Conservation (phyloP, 192 early-diverging fungal genomes). For the Coemansia sp. region DNA sequence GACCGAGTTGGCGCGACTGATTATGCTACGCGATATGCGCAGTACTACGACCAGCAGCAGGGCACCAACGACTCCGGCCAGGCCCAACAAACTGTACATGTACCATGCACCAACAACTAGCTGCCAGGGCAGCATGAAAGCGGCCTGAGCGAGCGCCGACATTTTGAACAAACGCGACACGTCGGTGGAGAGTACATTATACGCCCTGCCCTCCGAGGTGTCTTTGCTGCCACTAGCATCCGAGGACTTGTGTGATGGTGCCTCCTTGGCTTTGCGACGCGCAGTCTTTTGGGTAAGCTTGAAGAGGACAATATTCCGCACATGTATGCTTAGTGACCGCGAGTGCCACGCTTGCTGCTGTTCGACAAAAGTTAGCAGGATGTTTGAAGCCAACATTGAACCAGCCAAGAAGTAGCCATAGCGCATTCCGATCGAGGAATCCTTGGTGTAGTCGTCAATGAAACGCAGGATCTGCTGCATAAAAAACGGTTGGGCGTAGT, state of each 20-base stretch:
- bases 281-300: slow-evolving; percentile 66
- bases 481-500: slow-evolving; percentile 59
- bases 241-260: slow-evolving; percentile 24
- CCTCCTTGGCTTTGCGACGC: slow-evolving; percentile 50
- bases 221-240: slow-evolving; percentile 18
- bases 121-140: slow-evolving; percentile 60
- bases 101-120: slow-evolving; percentile 63
- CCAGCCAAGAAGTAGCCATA: slow-evolving; percentile 57
- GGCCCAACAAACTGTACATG: slow-evolving; percentile 75
- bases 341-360: slow-evolving; percentile 67
- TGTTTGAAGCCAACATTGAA: slow-evolving; percentile 56
- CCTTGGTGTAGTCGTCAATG: slow-evolving; percentile 30
- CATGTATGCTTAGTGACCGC: slow-evolving; percentile 56
- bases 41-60: slow-evolving; percentile 60
- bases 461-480: slow-evolving; percentile 58
- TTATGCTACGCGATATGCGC: slow-evolving; percentile 52
- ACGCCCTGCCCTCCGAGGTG: slow-evolving; percentile 57
- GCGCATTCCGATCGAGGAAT: slow-evolving; percentile 33
- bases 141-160: slow-evolving; percentile 46
- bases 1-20: slow-evolving; percentile 50
- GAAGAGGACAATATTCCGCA: slow-evolving; percentile 57
- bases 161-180: slow-evolving; percentile 58
- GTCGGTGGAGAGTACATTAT: slow-evolving; percentile 71
- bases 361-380: slow-evolving; percentile 36
- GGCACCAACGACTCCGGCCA: slow-evolving; percentile 76